phyloP scores from a whole-genome alignment of 441 rosid species.

The Populus hybrid region DNA sequence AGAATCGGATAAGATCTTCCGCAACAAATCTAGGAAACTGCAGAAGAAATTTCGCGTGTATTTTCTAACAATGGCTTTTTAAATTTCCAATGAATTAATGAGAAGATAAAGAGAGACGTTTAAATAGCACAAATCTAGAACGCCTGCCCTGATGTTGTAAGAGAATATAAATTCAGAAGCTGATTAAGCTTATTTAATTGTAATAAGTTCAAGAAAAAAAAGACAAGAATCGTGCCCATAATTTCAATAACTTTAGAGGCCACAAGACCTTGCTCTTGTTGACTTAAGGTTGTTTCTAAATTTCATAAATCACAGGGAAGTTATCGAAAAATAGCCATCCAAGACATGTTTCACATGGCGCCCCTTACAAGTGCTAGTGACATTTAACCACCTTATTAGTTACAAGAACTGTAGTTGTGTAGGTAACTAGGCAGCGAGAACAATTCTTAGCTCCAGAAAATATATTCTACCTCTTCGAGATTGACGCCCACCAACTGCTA shows the following conservation, averaged over 20 bases:
- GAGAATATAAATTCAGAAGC: background rate
- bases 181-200: background rate
- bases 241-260: background rate
- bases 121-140: no score
- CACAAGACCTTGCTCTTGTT: background rate
- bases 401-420: background rate
- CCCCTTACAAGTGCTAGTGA: background rate
- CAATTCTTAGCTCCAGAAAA: background rate
- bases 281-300: background rate
- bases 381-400: constrained; percentile 1
- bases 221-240: constrained; percentile 2
- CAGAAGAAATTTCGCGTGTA: background rate
- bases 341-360: background rate
- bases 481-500: background rate
- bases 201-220: background rate
- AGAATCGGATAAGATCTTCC: no score
- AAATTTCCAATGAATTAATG: background rate
- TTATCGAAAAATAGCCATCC: background rate
- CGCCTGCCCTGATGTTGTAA: no score
- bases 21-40: background rate
- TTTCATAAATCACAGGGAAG: background rate
- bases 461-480: constrained; percentile 13
- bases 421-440: background rate
- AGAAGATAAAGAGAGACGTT: background rate
- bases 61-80: background rate